A percentile compares a stretch with the other conserved stretches of the same genome.
These are phyloP conservation scores for Penicillium sp. DNA, from an alignment of 2,329 filamentous ascomycete genomes.

Conservation along the genomic window DNA sequence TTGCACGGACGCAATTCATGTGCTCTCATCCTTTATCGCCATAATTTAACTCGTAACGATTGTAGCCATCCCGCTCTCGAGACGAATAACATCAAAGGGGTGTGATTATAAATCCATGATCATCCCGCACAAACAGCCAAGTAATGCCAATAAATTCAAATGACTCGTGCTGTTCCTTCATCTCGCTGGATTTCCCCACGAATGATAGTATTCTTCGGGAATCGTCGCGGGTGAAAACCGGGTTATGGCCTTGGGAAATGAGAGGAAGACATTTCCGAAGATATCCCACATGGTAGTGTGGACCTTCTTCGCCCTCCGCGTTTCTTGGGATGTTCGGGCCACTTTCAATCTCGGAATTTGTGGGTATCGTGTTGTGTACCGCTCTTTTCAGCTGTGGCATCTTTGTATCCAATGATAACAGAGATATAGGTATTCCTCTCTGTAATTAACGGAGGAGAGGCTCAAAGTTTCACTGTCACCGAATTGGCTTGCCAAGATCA, in stretches of 20 bases:
- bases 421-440: no score
- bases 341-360: no score
- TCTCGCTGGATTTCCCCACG: constrained; percentile 5
- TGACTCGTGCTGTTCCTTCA: constrained; percentile 7
- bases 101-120: constrained; percentile 40
- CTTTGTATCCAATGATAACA: no score
- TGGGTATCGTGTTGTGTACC: no score
- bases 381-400: no score
- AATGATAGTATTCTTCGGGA: constrained; percentile 37
- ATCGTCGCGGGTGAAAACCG: constrained; percentile 37
- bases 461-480: no score
- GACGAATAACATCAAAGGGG: constrained; percentile 34
- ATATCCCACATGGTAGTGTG: constrained; percentile 28
- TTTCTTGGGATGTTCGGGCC: no score
- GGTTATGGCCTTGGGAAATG: constrained; percentile 25
- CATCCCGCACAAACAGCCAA: constrained; percentile 38
- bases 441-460: no score
- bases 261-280: constrained; percentile 28
- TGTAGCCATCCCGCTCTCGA: constrained; percentile 37
- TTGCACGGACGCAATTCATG: neutral
- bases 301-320: no score
- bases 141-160: constrained; percentile 47
- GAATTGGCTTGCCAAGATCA: no score
- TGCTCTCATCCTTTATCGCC: constrained; percentile 17
- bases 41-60: constrained; percentile 29